phyloP scores from a whole-genome alignment of 1,139 yeast species.

The Trichomonascaceae sp. region DNA sequence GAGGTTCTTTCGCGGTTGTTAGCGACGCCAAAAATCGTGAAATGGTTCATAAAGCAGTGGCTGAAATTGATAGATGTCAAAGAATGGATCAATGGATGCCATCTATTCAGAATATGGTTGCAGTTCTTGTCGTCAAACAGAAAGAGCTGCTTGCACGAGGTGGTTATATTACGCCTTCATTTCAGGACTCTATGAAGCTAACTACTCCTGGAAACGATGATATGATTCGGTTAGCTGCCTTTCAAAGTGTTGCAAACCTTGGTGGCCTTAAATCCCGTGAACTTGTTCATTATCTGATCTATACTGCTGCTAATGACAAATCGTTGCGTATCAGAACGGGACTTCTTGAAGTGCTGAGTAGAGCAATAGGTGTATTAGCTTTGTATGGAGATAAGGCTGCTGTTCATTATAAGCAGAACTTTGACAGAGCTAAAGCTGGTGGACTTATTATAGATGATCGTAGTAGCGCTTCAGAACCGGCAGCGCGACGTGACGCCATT shows the following conservation, averaged over 20 bases:
- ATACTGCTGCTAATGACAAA: slow-evolving; percentile 50
- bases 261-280: slow-evolving; percentile 71
- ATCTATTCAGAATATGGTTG: slow-evolving; percentile 55
- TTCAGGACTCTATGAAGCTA: slow-evolving; percentile 44
- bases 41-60: slow-evolving; percentile 42
- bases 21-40: slow-evolving; percentile 12
- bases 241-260: slow-evolving; percentile 58
- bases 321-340: slow-evolving; percentile 48
- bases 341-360: slow-evolving; percentile 44
- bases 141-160: slow-evolving; percentile 55
- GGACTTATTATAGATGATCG: slow-evolving; percentile 13
- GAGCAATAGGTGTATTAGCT: slow-evolving; percentile 63
- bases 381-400: slow-evolving; percentile 43
- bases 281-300: slow-evolving; percentile 57
- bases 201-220: slow-evolving; percentile 46
- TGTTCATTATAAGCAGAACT: slow-evolving; percentile 26
- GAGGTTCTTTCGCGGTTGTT: slow-evolving; percentile 8
- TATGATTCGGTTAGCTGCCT: slow-evolving; percentile 56
- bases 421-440: slow-evolving; percentile 11
- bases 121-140: slow-evolving; percentile 51
- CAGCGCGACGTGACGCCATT: slow-evolving; percentile 37
- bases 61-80: slow-evolving; percentile 65
- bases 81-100: slow-evolving; percentile 87
- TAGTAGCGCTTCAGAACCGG: slow-evolving; percentile 9
- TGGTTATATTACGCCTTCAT: slow-evolving; percentile 49